Percentiles rank a stretch among this genome's conserved stretches.
phyloP scores from a whole-genome alignment of 2,329 filamentous ascomycete species.

The Cladosporium sp. region DNA sequence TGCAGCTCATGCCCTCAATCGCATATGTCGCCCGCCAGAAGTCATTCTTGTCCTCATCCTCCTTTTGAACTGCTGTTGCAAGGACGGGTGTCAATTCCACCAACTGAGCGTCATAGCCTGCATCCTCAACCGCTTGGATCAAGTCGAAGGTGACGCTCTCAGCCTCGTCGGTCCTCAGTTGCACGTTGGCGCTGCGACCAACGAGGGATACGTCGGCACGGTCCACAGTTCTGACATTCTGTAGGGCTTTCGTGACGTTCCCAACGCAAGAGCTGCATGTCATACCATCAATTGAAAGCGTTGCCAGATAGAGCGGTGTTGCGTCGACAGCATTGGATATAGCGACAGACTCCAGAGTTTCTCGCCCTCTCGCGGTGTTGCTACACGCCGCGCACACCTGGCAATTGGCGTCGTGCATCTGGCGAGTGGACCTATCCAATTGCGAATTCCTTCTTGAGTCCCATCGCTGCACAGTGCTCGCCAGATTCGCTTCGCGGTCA shows the following conservation, averaged over 20 bases:
- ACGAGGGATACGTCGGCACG: constrained; percentile 47
- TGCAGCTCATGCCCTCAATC: background rate
- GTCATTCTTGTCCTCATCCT: background rate
- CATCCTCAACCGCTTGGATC: constrained; percentile 44
- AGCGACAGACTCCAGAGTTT: background rate
- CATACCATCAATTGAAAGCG: constrained; percentile 49
- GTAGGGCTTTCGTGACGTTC: constrained; percentile 42
- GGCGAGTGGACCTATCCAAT: constrained; percentile 2
- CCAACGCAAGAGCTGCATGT: constrained; percentile 52
- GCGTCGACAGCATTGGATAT: constrained; percentile 24
- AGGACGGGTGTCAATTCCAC: constrained; percentile 1
- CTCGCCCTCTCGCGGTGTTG: constrained; percentile 28
- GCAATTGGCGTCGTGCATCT: constrained; percentile 56
- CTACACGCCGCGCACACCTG: constrained; percentile 66
- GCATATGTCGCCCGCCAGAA: background rate
- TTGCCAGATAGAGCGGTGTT: constrained; percentile 38
- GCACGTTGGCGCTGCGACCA: constrained; percentile 19
- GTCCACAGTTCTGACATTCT: constrained; percentile 41
- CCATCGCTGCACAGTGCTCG: constrained; percentile 12
- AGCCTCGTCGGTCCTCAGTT: constrained; percentile 23
- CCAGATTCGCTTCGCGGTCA: too few species aligned
- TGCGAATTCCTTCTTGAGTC: constrained; percentile 1
- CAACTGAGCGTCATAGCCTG: constrained; percentile 35
- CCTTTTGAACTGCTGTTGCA: background rate
- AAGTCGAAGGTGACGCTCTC: constrained; percentile 41